Evolutionary conservation across 495 filamentous ascomycete species (phyloP).

Genomic region (Aspergillus diversus): DNA sequence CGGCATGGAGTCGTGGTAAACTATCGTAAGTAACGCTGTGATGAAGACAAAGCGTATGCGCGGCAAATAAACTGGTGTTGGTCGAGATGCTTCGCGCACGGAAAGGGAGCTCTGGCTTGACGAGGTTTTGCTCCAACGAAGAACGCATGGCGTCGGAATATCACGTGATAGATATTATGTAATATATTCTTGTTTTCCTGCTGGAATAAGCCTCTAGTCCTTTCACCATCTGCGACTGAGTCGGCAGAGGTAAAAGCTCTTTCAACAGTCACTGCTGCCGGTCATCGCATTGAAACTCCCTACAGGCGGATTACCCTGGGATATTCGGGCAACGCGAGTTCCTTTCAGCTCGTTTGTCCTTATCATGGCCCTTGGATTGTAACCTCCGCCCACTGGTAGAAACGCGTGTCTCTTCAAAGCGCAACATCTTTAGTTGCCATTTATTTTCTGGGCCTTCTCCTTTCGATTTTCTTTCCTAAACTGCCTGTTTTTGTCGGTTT

Average conservation of each 20-base stretch:
- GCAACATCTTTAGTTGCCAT: too few species aligned
- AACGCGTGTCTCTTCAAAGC: not conserved
- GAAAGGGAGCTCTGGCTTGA: slow-evolving; percentile 31
- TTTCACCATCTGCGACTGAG: not conserved
- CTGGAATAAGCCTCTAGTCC: not conserved
- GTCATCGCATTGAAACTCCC: not conserved
- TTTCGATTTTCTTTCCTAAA: not conserved
- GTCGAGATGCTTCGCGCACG: slow-evolving; percentile 24
- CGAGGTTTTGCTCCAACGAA: slow-evolving; percentile 28
- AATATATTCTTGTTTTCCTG: not conserved
- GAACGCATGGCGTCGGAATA: slow-evolving; percentile 17
- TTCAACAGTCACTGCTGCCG: not conserved
- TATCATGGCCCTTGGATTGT: slow-evolving; percentile 20
- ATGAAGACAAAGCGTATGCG: slow-evolving; percentile 12
- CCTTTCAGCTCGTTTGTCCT: slow-evolving; percentile 6
- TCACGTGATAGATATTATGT: slow-evolving; percentile 21
- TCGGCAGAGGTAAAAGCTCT: not conserved
- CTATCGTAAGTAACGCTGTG: not conserved
- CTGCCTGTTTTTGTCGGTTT: not conserved
- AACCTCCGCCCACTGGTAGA: not conserved
- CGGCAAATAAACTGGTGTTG: slow-evolving; percentile 17
- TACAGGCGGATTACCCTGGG: not conserved
- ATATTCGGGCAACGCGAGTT: not conserved
- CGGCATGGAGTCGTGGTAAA: slow-evolving; percentile 25
- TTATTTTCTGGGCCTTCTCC: not conserved